A percentile compares a stretch with the other conserved stretches of the same genome.
These are phyloP conservation scores for Cystobasidium onofrii DNA, from an alignment of 768 basidiomycete genomes.

Conservation along the genomic window DNA sequence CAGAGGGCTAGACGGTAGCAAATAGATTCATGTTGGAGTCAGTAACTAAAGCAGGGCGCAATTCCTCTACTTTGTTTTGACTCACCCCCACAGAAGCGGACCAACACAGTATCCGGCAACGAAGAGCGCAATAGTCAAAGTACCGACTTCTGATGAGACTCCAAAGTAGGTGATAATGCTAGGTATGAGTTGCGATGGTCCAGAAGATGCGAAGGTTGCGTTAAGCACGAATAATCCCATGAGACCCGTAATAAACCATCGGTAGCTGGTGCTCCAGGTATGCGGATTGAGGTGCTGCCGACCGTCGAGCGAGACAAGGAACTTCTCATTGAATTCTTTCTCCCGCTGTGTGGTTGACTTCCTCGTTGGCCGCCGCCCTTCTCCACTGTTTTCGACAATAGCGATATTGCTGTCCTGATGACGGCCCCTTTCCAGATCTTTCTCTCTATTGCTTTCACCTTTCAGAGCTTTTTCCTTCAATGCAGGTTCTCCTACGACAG, in stretches of 20 bases:
- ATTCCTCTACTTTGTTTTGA: too few relatives aligned
- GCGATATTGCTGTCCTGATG: not conserved
- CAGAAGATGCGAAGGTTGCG: conserved; percentile 43
- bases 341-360: not conserved
- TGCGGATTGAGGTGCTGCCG: conserved; percentile 39
- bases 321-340: conserved; percentile 32
- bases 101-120: conserved; percentile 42
- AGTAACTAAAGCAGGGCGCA: too few relatives aligned
- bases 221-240: conserved; percentile 42
- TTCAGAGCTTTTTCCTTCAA: not conserved
- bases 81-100: conserved; percentile 36
- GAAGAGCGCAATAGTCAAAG: conserved; percentile 41
- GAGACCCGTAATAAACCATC: conserved; percentile 40
- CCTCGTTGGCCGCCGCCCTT: not conserved
- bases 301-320: conserved; percentile 38
- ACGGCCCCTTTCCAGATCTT: not conserved
- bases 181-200: conserved; percentile 38
- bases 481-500: not conserved
- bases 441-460: not conserved
- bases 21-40: too few relatives aligned
- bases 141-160: conserved; percentile 40
- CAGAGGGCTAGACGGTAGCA: conserved; percentile 15
- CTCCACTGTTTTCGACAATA: not conserved
- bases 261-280: conserved; percentile 37
- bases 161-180: conserved; percentile 38